Base-by-base conservation (phyloP, 2,329 filamentous ascomycete genomes). In the Hypoxylon sp. region DNA sequence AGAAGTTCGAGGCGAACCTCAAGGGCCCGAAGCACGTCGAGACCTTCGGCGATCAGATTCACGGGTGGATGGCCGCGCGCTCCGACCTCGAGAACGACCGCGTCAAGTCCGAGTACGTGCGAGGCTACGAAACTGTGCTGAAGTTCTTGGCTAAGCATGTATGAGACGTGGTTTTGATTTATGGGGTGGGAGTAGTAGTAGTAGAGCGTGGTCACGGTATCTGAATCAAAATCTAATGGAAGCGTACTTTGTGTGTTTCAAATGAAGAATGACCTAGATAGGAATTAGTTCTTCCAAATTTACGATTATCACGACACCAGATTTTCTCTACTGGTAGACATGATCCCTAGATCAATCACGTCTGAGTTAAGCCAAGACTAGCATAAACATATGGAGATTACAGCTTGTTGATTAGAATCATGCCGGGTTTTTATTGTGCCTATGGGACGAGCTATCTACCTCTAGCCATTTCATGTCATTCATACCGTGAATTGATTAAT, bases 31-130 rank as follows among this genome's bases (percentile, higher is more conserved):
- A 89, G 74, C 84, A 89, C 69, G 85, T 91, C 58, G 90, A 92
- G 82, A 88, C 78, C n/a, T 92, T 91, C 74, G 73, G 75, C 24
- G 88, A 88, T 74, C 90, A 91, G 84, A 85, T 90, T 75, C 91
- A 93, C 79, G 91, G 91, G 48, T 93, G 90, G 90, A 93, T 92
- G 91, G 89, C 88, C 1, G 90, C 91, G 0, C 85, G 90, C 26
- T 83, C 86, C 0, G 81, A 92, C 74, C 80, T 92, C 31, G 81
- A 83, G 35, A 81, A 90, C 51, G 80, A 83, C 53, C 84, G 83
- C 46, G 86, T 88, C 75, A 87, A 86, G 78, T 84, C 86, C 71
- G 90, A 90, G 80, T 90, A 90, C 69, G 82, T 83, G 51, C 85
- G 90, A 51, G 88, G 87, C 2, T 91, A 88, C 80, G 83, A 87